Base-by-base conservation (phyloP, 2,329 filamentous ascomycete species). In the Cladosporium sp. region DNA sequence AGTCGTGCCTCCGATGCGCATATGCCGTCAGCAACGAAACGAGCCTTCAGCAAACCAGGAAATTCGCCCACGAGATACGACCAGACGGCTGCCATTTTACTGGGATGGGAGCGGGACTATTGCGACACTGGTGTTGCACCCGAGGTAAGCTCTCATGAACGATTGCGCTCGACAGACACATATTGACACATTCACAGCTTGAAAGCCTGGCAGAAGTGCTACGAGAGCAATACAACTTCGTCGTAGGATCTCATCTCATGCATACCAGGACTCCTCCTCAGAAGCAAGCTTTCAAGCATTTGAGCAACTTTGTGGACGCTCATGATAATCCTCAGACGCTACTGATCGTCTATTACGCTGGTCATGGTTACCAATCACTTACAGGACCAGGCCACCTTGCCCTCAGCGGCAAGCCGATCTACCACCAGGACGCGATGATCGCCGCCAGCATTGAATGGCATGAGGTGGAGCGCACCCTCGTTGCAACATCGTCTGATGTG, bases 331-430 rank as follows among this genome's bases (percentile, higher is more conserved):
- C 66, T 4, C 59, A 66, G 10, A 71, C 70, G 12, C 52, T 76
- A 15, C 59, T 76, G 3, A 71, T 76, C 11, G 70, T 76, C 1
- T 75, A 76, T 52, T 76, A 75, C 65, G 74, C 73, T 21, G 74
- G 74, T 5, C 74, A 76, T 67, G 74, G 74, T 1, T 52, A 15
- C 12, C 4, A 26, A 12, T 52, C n/a, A 26, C 11, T 24, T 7
- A 52, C 12, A 15, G 12, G 14, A 26, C 21, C 24, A 5, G 26
- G 24, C 12, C 24, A 15, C 24, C 24, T 52, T 6, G 24, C 24
- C 11, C 24, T 52, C n/a, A 52, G 49, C 24, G 49, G 49, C 49
- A 52, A 26, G 26, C 24, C 21, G 4, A 14, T 52, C 24, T 7
- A 26, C 5, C 3, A 52, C 24, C 21, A 52, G 21, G 5, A 30